Base-by-base conservation (phyloP, 2,329 filamentous ascomycete species). In the Coleophoma crateriformis region DNA sequence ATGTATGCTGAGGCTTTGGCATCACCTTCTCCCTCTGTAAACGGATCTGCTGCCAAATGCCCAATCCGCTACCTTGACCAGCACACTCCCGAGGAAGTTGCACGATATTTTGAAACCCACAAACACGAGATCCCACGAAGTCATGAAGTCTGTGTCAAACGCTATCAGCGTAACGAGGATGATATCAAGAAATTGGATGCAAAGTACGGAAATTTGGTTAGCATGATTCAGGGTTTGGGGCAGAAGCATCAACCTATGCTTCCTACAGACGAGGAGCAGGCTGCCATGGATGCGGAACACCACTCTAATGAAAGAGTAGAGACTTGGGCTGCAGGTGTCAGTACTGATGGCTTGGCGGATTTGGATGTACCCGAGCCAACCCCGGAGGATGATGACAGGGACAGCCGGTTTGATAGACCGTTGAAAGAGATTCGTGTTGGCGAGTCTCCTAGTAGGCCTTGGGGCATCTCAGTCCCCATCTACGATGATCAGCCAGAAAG, bases 61-160 rank as follows among this genome's bases (percentile, higher is more conserved):
- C 92, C 92, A 3, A 97, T 97, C 52, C 87, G 92, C 44, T 96
- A 87, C 70, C 75, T 96, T 64, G 87, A 96, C 67, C 86, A 95
- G 66, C 91, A 96, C 64, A 90, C 90, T 2, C 89, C 92, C 2
- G 89, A 96, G 71, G 91, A 96, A 64, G 85, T 97, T 54, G 92
- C 92, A 13, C 82, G 87, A 62, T 97, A 96, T 67, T 90, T 97
- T 62, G 89, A 96, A 67, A 90, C 85, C 47, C 91, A 96, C 72
- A 96, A 96, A 67, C 91, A 97, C 68, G 88, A 96, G 67, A 80
- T 97, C 48, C 92, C 92, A 10, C 82, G 92, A 60, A 96, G 90
- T 65, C 92, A 97, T 68, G 90, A 95, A 65, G 81, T 96, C 41
- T 97, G 92, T 67, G 84, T 97, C 53, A 85, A 88, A 62, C 82